Conservation (phyloP, 495 filamentous ascomycete genomes). For the Hamigera avellanea region DNA sequence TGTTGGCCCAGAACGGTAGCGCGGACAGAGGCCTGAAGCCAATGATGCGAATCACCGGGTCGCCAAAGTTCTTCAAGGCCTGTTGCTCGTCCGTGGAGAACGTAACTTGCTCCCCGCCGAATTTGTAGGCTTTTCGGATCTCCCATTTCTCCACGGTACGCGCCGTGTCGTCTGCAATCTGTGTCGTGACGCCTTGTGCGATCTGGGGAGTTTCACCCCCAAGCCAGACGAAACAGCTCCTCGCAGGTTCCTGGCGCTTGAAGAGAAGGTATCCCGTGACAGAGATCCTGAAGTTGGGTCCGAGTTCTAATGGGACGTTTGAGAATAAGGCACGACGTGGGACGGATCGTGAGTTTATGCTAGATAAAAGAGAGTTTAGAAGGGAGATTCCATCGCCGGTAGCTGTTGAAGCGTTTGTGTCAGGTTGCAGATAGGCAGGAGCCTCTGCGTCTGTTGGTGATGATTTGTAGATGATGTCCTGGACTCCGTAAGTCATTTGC, state of each 20-base stretch:
- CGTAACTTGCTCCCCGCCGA: slow-evolving; percentile 78
- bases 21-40: slow-evolving; percentile 79
- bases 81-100: slow-evolving; percentile 78
- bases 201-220: slow-evolving; percentile 75
- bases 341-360: slow-evolving; percentile 82
- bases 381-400: slow-evolving; percentile 67
- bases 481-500: not conserved
- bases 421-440: slow-evolving; percentile 38
- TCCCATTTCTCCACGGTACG: slow-evolving; percentile 68
- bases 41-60: slow-evolving; percentile 76
- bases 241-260: slow-evolving; percentile 65
- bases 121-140: slow-evolving; percentile 88
- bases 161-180: slow-evolving; percentile 62
- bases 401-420: slow-evolving; percentile 36
- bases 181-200: slow-evolving; percentile 57
- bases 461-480: slow-evolving; percentile 72
- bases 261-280: slow-evolving; percentile 88
- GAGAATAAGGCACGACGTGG: slow-evolving; percentile 82
- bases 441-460: slow-evolving; percentile 56
- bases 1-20: slow-evolving; percentile 75
- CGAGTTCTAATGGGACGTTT: slow-evolving; percentile 74
- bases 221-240: slow-evolving; percentile 77
- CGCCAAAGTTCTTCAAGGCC: slow-evolving; percentile 63
- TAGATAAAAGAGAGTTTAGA: slow-evolving; percentile 71
- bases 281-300: slow-evolving; percentile 71